Base-by-base conservation (phyloP, 1,284 basidiomycete species). In the Microbotryum violaceum region DNA sequence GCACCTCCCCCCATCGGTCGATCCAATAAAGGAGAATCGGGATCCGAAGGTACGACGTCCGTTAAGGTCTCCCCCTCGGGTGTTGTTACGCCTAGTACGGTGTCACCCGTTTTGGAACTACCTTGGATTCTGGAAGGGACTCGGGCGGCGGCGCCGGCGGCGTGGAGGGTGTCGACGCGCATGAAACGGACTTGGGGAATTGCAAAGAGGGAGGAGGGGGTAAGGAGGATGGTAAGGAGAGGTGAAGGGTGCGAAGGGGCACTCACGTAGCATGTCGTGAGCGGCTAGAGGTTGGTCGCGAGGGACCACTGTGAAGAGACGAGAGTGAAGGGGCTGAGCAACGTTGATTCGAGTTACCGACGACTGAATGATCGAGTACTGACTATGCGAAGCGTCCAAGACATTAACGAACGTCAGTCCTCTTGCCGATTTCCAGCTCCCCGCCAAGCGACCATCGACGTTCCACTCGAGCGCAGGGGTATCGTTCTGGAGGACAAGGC, bases 341-440 rank as follows among this genome's bases (percentile, higher is more conserved):
- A 37, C 52, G 37, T 31, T 31, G 37, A 5, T 16, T 42, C 27
- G 37, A 42, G 12, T 42, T 14, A 42, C 31, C 31, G 31, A 8
- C 31, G 8, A 10, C 1, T 31, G 8, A 8, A 31, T 31, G 2
- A 31, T 6, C 37, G 18, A 33, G 14, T 54, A 46, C 20, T 73
- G 77, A 91, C 94, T 96, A 75, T 94, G 91, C 2, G 90, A 93
- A 2, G 89, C 90, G 64, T 90, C 89, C 53, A 70, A 72, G 27
- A 81, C 87, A 77, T 91, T 91, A 65, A 85, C 89, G 71, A 94
- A 97, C n/a, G 91, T 92, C 70, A 98, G 76, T 73, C 93, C 93
- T 55, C 93, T 81, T 2, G 87, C 85, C 16, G 83, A 79, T 23
- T 88, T 86, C 96, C 96, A 99, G 23, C 86, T 88, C 18, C 94